Conservation (phyloP, 306 rosid genomes). For the Sindora glabra region DNA sequence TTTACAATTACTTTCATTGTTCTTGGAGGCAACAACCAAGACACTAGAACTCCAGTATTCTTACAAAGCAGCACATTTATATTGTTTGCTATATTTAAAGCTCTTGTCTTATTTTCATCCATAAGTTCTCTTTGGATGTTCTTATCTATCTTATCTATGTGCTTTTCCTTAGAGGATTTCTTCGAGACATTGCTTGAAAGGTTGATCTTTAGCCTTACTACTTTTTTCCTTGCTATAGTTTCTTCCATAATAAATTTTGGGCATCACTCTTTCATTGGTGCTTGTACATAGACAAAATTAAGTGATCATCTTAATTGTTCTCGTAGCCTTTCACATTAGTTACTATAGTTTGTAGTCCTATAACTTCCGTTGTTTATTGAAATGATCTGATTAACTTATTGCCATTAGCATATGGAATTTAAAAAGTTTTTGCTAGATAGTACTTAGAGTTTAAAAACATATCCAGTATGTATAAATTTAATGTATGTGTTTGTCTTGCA, state of each 20-base stretch:
- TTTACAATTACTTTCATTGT: slow-evolving; percentile 16
- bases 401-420: not conserved
- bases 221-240: slow-evolving; percentile 4
- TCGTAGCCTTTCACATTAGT: not conserved
- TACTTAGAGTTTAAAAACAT: too few species aligned
- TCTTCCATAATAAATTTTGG: slow-evolving; percentile 6
- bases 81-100: slow-evolving; percentile 6
- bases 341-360: not conserved
- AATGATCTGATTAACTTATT: not conserved
- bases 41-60: not conserved
- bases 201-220: slow-evolving; percentile 6
- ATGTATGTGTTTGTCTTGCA: not conserved
- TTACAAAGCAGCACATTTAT: not conserved
- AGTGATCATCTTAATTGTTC: not conserved
- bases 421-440: not conserved
- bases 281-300: not conserved
- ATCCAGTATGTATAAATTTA: not conserved
- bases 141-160: not conserved
- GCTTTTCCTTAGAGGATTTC: slow-evolving; percentile 20
- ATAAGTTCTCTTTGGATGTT: slow-evolving; percentile 13
- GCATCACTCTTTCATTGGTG: not conserved
- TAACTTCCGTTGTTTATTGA: not conserved
- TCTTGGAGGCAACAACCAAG: slow-evolving; percentile 8
- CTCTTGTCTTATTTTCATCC: slow-evolving; percentile 13
- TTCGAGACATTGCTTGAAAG: not conserved